Evolutionary conservation across 352 stramenopile genomes (phyloP).

Genomic region (Pythium sp.): DNA sequence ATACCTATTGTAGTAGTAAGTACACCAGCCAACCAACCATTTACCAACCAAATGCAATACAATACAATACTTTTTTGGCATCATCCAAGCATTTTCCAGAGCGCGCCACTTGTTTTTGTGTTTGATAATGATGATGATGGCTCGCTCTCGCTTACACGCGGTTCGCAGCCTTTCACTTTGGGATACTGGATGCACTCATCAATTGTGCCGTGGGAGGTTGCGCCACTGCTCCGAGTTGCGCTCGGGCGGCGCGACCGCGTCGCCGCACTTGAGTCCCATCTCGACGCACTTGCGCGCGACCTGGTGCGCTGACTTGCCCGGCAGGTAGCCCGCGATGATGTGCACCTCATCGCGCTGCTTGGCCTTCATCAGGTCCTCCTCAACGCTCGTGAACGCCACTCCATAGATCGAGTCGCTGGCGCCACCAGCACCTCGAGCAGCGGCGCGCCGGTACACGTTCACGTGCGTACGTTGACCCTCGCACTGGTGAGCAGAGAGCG

Average conservation of each 20-base stretch:
- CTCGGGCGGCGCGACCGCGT: slow-evolving; percentile 21
- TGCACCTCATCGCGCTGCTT: slow-evolving; percentile 40
- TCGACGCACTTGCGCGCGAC: slow-evolving; percentile 55
- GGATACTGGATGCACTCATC: neutral
- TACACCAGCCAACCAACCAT: neutral
- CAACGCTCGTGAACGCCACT: slow-evolving; percentile 40
- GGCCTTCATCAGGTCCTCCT: slow-evolving; percentile 47
- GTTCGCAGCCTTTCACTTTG: neutral
- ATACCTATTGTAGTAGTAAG: neutral
- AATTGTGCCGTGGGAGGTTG: neutral
- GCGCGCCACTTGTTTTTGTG: neutral
- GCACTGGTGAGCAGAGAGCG: neutral
- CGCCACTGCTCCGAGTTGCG: slow-evolving; percentile 53
- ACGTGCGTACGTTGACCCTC: neutral
- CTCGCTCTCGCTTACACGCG: neutral
- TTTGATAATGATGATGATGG: neutral
- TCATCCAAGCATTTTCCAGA: neutral
- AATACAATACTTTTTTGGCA: neutral
- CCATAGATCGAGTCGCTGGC: slow-evolving; percentile 18
- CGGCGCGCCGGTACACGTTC: slow-evolving; percentile 13
- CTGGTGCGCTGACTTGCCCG: slow-evolving; percentile 32
- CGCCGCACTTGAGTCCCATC: slow-evolving; percentile 49
- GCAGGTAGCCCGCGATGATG: slow-evolving; percentile 33
- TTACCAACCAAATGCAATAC: neutral
- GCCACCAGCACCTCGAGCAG: slow-evolving; percentile 3